phyloP scores from a whole-genome alignment of 768 basidiomycete genomes.

The Termitomyces sp. region DNA sequence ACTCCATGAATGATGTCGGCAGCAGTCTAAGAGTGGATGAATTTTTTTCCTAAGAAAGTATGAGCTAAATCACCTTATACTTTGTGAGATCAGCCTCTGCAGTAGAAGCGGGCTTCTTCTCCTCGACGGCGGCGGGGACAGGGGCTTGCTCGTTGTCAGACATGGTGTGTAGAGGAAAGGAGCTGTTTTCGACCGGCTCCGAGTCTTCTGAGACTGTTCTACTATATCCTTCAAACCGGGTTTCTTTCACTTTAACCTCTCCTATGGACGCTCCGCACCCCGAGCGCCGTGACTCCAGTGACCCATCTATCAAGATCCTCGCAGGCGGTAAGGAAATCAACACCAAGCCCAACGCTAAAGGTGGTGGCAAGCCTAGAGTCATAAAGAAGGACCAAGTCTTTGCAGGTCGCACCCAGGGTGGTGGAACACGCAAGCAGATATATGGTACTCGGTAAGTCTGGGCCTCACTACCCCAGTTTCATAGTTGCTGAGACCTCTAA shows the following conservation, averaged over 20 bases:
- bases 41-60: slow-evolving; percentile 10
- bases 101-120: slow-evolving; percentile 53
- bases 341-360: neutral
- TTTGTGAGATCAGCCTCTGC: slow-evolving; percentile 78
- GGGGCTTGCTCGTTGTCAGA: slow-evolving; percentile 54
- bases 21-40: slow-evolving; percentile 54
- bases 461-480: neutral
- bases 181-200: slow-evolving; percentile 6
- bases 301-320: neutral
- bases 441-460: slow-evolving; percentile 5
- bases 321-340: slow-evolving; percentile 1
- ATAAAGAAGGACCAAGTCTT: slow-evolving; percentile 3
- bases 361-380: slow-evolving; percentile 4
- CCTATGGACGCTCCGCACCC: neutral
- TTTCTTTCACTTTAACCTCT: neutral
- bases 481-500: neutral
- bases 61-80: slow-evolving; percentile 61
- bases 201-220: slow-evolving; percentile 4
- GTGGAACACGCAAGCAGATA: slow-evolving; percentile 2
- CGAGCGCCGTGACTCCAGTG: neutral
- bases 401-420: slow-evolving; percentile 9
- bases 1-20: slow-evolving; percentile 87
- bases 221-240: neutral
- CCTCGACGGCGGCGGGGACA: slow-evolving; percentile 31
- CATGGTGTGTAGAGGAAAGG: slow-evolving; percentile 39